Evolutionary conservation across 2,329 filamentous ascomycete species (phyloP).

Genomic region (Pleoardoris graminearum): DNA sequence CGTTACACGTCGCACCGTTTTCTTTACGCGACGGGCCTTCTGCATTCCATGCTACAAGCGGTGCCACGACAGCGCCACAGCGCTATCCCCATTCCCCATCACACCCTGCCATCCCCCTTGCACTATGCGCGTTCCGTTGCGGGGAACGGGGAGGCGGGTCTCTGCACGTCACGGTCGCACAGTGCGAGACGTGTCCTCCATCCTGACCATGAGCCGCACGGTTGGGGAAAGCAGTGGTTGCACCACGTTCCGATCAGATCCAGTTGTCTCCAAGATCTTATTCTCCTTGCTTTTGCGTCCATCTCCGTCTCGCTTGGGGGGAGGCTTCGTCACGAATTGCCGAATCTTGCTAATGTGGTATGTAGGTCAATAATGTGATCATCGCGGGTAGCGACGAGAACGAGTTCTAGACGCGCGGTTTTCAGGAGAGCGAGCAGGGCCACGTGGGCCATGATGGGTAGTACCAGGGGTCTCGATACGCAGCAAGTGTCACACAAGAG

Average conservation of each 20-base stretch:
- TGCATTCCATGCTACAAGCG: neutral
- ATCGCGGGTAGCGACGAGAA: constrained; percentile 82
- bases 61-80: constrained; percentile 5
- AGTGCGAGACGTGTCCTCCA: constrained; percentile 9
- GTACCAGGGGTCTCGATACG: neutral
- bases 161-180: constrained; percentile 14
- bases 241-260: constrained; percentile 6
- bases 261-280: neutral
- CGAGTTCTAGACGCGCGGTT: constrained; percentile 65
- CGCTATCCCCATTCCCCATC: neutral
- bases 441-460: neutral
- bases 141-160: constrained; percentile 14
- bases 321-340: no score
- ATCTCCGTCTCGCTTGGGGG: constrained; percentile 1
- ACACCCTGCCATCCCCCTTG: constrained; percentile 13
- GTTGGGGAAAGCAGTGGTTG: constrained; percentile 1
- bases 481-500: no score
- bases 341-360: constrained; percentile 7
- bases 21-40: constrained; percentile 5
- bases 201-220: constrained; percentile 11
- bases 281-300: constrained; percentile 4
- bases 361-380: constrained; percentile 82
- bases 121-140: constrained; percentile 5
- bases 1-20: constrained; percentile 18
- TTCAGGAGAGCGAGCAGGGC: neutral